phyloP scores from a whole-genome alignment of 768 basidiomycete genomes.

The Agaricus blazei region DNA sequence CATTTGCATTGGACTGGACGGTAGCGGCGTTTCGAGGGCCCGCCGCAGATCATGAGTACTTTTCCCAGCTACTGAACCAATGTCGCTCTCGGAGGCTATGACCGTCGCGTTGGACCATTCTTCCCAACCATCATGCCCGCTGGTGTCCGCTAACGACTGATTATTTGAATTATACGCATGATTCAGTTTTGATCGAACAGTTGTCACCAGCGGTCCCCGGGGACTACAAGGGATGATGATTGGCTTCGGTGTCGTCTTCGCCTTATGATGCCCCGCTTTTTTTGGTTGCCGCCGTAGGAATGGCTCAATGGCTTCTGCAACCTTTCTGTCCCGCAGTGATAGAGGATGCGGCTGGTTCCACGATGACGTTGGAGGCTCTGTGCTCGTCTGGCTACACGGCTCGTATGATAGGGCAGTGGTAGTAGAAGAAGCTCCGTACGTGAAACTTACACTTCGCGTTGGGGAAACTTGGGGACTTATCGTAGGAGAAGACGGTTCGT shows the following conservation, averaged over 20 bases:
- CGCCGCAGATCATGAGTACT: not conserved
- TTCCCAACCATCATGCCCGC: not conserved
- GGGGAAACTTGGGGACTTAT: conserved; percentile 16
- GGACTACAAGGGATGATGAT: not conserved
- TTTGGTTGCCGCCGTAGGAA: not conserved
- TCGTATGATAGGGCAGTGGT: conserved; percentile 6
- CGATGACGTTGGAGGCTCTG: conserved; percentile 2
- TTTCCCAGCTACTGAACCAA: not conserved
- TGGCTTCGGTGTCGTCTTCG: conserved; percentile 4
- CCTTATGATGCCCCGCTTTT: not conserved
- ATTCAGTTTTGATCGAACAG: conserved; percentile 6
- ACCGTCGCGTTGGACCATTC: not conserved
- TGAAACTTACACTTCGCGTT: conserved; percentile 23
- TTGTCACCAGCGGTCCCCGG: conserved; percentile 4
- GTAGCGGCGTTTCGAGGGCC: conserved; percentile 7
- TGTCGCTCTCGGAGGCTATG: not conserved
- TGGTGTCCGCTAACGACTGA: not conserved
- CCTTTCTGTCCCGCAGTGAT: conserved; percentile 4
- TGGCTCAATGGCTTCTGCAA: conserved; percentile 2
- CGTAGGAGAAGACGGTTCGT: conserved; percentile 11
- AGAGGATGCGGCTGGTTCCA: conserved; percentile 4
- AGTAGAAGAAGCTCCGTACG: conserved; percentile 17
- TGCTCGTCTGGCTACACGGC: conserved; percentile 5
- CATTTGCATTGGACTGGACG: conserved; percentile 1
- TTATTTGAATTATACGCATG: not conserved